Conservation (phyloP, 2,329 filamentous ascomycete species). For the Pseudogymnoascus sp. region DNA sequence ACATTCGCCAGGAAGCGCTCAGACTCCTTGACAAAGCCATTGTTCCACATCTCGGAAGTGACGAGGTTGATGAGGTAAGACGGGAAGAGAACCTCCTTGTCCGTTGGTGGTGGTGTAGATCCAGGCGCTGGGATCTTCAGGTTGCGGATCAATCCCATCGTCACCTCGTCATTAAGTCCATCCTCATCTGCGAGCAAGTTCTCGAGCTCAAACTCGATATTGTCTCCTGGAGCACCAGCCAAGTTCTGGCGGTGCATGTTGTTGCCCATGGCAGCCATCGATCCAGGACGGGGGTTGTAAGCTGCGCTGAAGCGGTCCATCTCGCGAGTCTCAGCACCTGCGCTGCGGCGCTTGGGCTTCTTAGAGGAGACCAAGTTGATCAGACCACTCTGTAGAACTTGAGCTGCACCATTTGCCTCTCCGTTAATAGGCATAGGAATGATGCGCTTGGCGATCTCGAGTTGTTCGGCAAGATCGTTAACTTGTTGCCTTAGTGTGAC, state of each 20-base stretch:
- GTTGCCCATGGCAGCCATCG: conserved; percentile 75
- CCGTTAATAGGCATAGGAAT: conserved; percentile 58
- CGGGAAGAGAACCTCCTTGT: conserved; percentile 98
- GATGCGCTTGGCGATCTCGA: conserved; percentile 73
- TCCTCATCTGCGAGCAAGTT: conserved; percentile 91
- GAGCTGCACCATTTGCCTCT: conserved; percentile 59
- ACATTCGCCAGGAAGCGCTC: conserved; percentile 98
- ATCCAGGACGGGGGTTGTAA: conserved; percentile 92
- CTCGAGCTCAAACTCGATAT: conserved; percentile 91
- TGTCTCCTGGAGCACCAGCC: conserved; percentile 69
- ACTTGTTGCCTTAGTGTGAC: conserved; percentile 79
- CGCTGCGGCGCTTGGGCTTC: conserved; percentile 92
- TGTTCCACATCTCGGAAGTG: conserved; percentile 99
- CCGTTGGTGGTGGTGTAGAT: conserved; percentile 80
- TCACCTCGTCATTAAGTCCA: conserved; percentile 92
- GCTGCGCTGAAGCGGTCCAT: conserved; percentile 84
- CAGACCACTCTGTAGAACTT: conserved; percentile 62
- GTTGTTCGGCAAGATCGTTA: conserved; percentile 81
- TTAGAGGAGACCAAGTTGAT: conserved; percentile 97
- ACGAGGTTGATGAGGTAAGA: conserved; percentile 98
- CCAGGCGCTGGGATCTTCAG: conserved; percentile 91
- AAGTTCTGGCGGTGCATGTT: conserved; percentile 62
- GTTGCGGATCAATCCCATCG: conserved; percentile 90
- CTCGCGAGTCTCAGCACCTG: conserved; percentile 76
- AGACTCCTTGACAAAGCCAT: conserved; percentile 98